Evolutionary conservation across 2,329 filamentous ascomycete genomes (phyloP).

Genomic region (Ascochyta viciae-villosae): DNA sequence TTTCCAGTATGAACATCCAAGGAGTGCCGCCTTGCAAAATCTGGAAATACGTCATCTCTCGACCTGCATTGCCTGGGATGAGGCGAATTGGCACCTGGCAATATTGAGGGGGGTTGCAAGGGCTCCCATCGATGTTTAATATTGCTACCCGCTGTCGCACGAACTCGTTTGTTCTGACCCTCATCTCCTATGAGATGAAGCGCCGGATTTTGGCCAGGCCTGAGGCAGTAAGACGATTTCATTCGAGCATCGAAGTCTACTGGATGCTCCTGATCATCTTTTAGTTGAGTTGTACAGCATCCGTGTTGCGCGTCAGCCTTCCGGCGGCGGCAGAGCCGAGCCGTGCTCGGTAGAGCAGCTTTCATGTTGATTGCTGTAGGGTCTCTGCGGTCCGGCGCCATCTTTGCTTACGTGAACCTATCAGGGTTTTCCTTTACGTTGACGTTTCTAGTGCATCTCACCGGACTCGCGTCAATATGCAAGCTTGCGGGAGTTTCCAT

Average conservation of each 20-base stretch:
- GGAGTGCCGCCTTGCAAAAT: not conserved
- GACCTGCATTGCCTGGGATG: constrained; percentile 16
- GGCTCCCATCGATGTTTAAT: constrained; percentile 23
- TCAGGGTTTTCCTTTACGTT: not conserved
- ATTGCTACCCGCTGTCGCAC: constrained; percentile 25
- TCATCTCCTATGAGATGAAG: constrained; percentile 33
- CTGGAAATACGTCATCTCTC: constrained; percentile 30
- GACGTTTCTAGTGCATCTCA: constrained; percentile 5
- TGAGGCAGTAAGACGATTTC: constrained; percentile 19
- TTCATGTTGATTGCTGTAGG: not conserved
- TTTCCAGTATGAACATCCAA: not conserved
- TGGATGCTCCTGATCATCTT: constrained; percentile 16
- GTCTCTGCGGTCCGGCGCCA: not conserved
- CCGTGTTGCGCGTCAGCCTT: constrained; percentile 10
- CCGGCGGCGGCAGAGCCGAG: constrained; percentile 10
- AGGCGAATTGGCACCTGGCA: constrained; percentile 11
- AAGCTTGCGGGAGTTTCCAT: not conserved
- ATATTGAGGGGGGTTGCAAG: constrained; percentile 26
- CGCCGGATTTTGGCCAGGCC: constrained; percentile 23
- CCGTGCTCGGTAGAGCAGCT: constrained; percentile 6
- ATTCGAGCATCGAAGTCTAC: constrained; percentile 7
- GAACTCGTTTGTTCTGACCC: constrained; percentile 25
- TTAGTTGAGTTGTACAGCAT: constrained; percentile 13
- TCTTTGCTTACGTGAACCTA: not conserved
- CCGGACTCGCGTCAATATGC: not conserved